phyloP scores from a whole-genome alignment of 176 grass and related monocot genomes.

The Oryza punctata region DNA sequence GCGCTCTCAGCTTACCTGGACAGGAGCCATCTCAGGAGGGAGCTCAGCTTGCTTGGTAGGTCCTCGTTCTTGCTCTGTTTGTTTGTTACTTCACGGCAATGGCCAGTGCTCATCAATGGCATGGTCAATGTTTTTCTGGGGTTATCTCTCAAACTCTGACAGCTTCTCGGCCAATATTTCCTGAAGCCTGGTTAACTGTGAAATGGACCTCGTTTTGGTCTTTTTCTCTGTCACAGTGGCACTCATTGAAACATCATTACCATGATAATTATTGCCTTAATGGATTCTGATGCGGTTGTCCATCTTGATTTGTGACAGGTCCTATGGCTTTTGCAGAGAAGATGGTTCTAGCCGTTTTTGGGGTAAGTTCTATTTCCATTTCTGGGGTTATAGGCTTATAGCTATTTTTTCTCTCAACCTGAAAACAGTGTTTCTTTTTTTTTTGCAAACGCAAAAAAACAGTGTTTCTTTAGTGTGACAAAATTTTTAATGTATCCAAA shows the following conservation, averaged over 20 bases:
- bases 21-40: constrained; percentile 71
- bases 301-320: constrained; percentile 49
- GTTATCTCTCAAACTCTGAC: constrained; percentile 43
- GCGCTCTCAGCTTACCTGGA: constrained; percentile 74
- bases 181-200: constrained; percentile 6
- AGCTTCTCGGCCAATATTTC: not conserved
- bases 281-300: not conserved
- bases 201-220: not conserved
- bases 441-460: too few relatives aligned
- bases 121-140: constrained; percentile 31
- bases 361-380: constrained; percentile 46
- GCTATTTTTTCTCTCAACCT: too few relatives aligned
- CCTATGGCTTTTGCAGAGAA: constrained; percentile 92
- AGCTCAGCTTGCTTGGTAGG: constrained; percentile 76
- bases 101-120: not conserved
- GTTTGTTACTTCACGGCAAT: not conserved
- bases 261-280: not conserved
- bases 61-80: not conserved
- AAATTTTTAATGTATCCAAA: constrained; percentile 23
- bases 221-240: not conserved
- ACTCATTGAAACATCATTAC: not conserved
- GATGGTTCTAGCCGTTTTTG: constrained; percentile 86
- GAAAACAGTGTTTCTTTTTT: not conserved
- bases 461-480: not conserved
- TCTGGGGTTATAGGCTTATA: too few relatives aligned